These are phyloP conservation scores for Asterella californica DNA, from an alignment of 225 moss, liverwort and hornwort species.

Conservation along the genomic window DNA sequence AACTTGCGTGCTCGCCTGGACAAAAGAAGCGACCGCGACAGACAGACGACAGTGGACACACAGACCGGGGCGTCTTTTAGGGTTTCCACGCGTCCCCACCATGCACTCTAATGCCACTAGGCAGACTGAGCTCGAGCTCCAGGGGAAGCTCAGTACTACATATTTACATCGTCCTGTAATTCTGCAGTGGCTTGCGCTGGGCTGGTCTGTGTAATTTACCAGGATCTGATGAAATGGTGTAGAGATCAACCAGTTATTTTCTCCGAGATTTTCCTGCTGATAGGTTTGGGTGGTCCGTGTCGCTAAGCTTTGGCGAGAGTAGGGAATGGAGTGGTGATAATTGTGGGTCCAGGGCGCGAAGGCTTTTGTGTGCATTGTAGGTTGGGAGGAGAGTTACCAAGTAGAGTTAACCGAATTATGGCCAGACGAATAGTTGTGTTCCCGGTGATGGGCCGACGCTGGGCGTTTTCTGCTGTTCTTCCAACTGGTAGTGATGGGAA, in stretches of 20 bases:
- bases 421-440: constrained; percentile 41
- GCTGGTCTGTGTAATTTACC: no score
- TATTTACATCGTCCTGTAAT: background rate
- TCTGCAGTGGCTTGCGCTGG: background rate
- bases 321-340: background rate
- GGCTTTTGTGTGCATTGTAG: background rate
- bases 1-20: background rate
- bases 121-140: background rate
- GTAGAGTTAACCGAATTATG: constrained; percentile 1
- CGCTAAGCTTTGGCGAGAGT: background rate
- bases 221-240: background rate
- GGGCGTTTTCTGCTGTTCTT: constrained; percentile 43
- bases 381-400: background rate
- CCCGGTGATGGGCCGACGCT: constrained; percentile 44
- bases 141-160: background rate
- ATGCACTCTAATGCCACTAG: background rate
- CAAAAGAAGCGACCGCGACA: no score
- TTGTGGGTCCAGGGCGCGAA: background rate
- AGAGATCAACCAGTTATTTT: background rate
- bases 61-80: constrained; percentile 7
- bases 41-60: no score
- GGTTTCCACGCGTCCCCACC: constrained; percentile 16
- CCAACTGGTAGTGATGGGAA: constrained; percentile 14
- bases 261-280: background rate
- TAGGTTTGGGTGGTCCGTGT: no score